Evolutionary conservation across 805 yeast genomes (phyloP).

Genomic region (Priceomyces melissophilus): DNA sequence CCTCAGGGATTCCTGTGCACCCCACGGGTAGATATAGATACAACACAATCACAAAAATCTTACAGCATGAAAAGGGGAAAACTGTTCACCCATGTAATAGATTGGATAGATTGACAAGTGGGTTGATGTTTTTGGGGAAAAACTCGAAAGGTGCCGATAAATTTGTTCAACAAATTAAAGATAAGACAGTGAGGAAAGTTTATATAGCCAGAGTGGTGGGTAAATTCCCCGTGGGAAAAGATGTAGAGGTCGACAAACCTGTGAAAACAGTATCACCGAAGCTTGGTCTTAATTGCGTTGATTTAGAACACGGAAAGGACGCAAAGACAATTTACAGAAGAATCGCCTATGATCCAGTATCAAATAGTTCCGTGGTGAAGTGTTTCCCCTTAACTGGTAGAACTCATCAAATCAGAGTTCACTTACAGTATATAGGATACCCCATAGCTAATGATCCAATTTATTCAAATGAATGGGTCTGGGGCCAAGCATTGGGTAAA

Average conservation of each 20-base stretch:
- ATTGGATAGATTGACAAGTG: constrained; percentile 87
- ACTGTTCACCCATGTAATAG: constrained; percentile 80
- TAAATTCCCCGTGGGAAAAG: constrained; percentile 58
- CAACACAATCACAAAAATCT: constrained; percentile 70
- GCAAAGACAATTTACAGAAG: constrained; percentile 71
- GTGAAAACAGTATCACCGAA: constrained; percentile 70
- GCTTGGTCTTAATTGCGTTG: constrained; percentile 58
- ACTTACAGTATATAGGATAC: constrained; percentile 67
- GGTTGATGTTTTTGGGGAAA: constrained; percentile 87
- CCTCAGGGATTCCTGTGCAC: constrained; percentile 93
- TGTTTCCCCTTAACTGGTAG: constrained; percentile 91
- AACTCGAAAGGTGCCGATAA: constrained; percentile 74
- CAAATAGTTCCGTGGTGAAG: constrained; percentile 64
- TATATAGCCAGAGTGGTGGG: constrained; percentile 89
- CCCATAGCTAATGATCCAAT: constrained; percentile 61
- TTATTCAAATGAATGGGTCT: constrained; percentile 70
- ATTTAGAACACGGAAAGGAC: constrained; percentile 53
- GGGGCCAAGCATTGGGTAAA: constrained; percentile 78
- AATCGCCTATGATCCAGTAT: constrained; percentile 57
- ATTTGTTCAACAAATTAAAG: constrained; percentile 67
- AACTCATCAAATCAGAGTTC: constrained; percentile 94
- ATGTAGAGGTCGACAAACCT: constrained; percentile 61
- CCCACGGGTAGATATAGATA: constrained; percentile 86
- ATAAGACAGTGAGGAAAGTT: constrained; percentile 72
- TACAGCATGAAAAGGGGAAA: constrained; percentile 66